Base-by-base conservation (phyloP, 75 land plant species). In the Picea glauca region DNA sequence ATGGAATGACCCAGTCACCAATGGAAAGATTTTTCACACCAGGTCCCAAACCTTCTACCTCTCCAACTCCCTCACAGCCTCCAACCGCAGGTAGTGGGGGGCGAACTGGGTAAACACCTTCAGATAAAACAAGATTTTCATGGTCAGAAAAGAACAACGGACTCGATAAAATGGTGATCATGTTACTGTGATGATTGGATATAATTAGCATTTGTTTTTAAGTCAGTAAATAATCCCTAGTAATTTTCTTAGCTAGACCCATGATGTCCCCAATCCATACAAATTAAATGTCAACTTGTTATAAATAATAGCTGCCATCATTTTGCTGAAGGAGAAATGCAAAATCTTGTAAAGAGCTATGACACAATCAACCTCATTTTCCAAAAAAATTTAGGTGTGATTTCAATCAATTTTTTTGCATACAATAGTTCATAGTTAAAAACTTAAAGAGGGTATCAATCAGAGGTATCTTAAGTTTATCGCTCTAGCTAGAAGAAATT, bases 31-130 rank as follows among this genome's bases (percentile, higher is more conserved):
- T 78, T 65, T 78, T 83, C 66, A 94, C 98, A 18, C 84, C 90
- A 64, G 93, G 82, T 23, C 93, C 92, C 38, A 91, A 60, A 26
- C 83, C 84, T 35, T 89, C 74, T 17, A 96, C 93, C 66, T 91
- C 91, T 57, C 99, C 99, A 76, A 96, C 99, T 59, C 99, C 99
- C 78, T 96, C 99, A 78, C 89, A 90, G 67, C 99, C 99, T 76
- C 94, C 99, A 60, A 96, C 87, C 18, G 99, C 99, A 56, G 99
- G 99, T 67, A 88, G 84, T 76, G 88, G 73, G 38, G 99, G 99
- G 75, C 98, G 87, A 65, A 96, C 87, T 56, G 99, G 99, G 73
- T 96, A 96, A 13, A 94, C 90, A 58, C 98, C 98, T 95, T 75
- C 38, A 85, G 38, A 64, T 38, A 14, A 50, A 30, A 13, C 60